phyloP scores from a whole-genome alignment of 345 rosid genomes.

The Fremontodendron californicum region DNA sequence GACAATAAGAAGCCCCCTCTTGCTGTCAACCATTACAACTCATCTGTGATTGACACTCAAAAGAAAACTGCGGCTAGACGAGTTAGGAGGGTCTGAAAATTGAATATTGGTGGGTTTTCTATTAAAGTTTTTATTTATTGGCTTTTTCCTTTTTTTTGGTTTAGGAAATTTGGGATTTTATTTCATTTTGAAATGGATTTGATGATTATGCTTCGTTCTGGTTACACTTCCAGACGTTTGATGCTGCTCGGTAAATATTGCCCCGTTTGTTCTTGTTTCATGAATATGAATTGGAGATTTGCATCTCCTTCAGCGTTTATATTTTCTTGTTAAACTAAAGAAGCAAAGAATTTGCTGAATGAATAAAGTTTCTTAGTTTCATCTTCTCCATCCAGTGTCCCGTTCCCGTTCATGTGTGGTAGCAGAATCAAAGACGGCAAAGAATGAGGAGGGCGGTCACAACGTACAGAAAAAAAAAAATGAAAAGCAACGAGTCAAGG shows the following conservation, averaged over 20 bases:
- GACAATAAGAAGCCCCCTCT: conserved; percentile 65
- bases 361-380: background rate
- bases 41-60: conserved; percentile 22
- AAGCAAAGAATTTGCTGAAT: background rate
- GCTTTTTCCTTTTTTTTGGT: background rate
- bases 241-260: background rate
- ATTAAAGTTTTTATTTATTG: background rate
- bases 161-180: background rate
- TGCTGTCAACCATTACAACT: conserved; percentile 29
- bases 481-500: background rate
- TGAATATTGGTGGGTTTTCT: background rate
- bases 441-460: background rate
- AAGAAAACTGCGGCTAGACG: conserved; percentile 28
- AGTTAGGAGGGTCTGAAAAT: conserved; percentile 27
- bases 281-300: background rate
- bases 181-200: background rate
- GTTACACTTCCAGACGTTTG: background rate
- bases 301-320: background rate
- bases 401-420: background rate
- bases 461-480: background rate
- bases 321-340: background rate
- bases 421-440: background rate
- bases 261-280: background rate
- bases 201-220: background rate
- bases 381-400: background rate